These are phyloP conservation scores for Kernera saxatilis DNA, from an alignment of 345 rosid genomes.

Conservation along the genomic window DNA sequence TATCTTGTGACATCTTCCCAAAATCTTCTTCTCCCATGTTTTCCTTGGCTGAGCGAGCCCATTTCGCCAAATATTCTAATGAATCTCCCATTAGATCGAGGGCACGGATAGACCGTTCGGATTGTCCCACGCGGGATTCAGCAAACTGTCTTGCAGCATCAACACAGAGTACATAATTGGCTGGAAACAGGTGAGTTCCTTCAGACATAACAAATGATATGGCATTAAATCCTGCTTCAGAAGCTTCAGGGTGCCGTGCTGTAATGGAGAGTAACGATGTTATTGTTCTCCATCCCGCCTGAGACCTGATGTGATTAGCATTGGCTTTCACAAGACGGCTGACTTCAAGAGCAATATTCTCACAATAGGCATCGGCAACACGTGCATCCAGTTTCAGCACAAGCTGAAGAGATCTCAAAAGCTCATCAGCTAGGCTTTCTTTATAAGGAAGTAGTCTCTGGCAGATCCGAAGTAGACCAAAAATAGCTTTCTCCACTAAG, in stretches of 20 bases:
- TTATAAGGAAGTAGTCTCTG: slow-evolving; percentile 96
- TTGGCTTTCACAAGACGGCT: slow-evolving; percentile 95
- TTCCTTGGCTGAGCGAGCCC: slow-evolving; percentile 70
- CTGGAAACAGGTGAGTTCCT: slow-evolving; percentile 73
- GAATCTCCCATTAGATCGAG: slow-evolving; percentile 91
- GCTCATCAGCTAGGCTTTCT: slow-evolving; percentile 97
- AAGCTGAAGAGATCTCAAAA: slow-evolving; percentile 93
- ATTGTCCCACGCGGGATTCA: slow-evolving; percentile 96
- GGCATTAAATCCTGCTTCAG: slow-evolving; percentile 91
- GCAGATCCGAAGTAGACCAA: slow-evolving; percentile 94
- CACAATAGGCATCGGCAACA: slow-evolving; percentile 97
- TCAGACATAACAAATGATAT: slow-evolving; percentile 78
- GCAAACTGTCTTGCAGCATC: slow-evolving; percentile 97
- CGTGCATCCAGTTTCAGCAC: slow-evolving; percentile 96
- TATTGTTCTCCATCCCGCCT: slow-evolving; percentile 90
- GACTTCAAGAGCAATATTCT: slow-evolving; percentile 91
- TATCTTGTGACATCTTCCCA: slow-evolving; percentile 64
- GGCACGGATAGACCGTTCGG: slow-evolving; percentile 78
- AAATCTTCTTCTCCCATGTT: slow-evolving; percentile 73
- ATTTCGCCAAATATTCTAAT: slow-evolving; percentile 63
- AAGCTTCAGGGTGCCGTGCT: slow-evolving; percentile 96
- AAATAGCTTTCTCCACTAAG: slow-evolving; percentile 91
- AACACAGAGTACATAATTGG: slow-evolving; percentile 74
- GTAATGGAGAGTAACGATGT: slow-evolving; percentile 88
- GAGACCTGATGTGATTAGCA: slow-evolving; percentile 88